phyloP scores from a whole-genome alignment of 2,329 filamentous ascomycete species.

The Cytospora mali region DNA sequence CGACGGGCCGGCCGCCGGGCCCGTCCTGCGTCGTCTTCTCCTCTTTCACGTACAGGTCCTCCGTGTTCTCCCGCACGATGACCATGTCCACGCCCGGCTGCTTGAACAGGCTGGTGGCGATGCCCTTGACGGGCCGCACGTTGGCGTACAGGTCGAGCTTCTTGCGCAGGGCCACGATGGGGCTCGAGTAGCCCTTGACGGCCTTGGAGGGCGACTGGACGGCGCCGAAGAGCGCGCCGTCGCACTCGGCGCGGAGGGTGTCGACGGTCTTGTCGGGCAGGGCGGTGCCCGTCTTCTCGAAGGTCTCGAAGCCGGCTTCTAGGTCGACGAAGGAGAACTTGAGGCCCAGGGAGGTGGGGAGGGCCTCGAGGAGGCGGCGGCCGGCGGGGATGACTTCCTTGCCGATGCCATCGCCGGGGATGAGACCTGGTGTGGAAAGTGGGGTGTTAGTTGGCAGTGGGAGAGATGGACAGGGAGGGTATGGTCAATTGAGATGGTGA shows the following conservation, averaged over 20 bases:
- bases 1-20: constrained; percentile 74
- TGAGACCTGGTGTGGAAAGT: constrained; percentile 67
- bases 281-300: constrained; percentile 84
- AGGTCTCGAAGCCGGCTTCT: constrained; percentile 89
- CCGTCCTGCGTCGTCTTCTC: constrained; percentile 79
- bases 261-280: constrained; percentile 91
- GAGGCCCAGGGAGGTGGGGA: constrained; percentile 85
- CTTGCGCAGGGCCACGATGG: constrained; percentile 96
- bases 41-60: constrained; percentile 97
- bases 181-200: constrained; percentile 93
- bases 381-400: constrained; percentile 97
- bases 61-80: constrained; percentile 98
- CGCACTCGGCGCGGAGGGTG: constrained; percentile 85
- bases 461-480: background rate
- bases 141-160: constrained; percentile 95
- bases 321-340: constrained; percentile 95
- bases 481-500: background rate
- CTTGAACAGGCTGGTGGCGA: constrained; percentile 64
- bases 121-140: constrained; percentile 90
- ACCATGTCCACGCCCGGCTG: constrained; percentile 76
- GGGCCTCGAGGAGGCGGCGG: constrained; percentile 86
- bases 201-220: constrained; percentile 89
- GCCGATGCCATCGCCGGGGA: constrained; percentile 97
- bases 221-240: constrained; percentile 94
- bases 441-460: background rate